These are phyloP conservation scores for Citrullus amarus DNA, from an alignment of 306 rosid species.

Conservation along the genomic window DNA sequence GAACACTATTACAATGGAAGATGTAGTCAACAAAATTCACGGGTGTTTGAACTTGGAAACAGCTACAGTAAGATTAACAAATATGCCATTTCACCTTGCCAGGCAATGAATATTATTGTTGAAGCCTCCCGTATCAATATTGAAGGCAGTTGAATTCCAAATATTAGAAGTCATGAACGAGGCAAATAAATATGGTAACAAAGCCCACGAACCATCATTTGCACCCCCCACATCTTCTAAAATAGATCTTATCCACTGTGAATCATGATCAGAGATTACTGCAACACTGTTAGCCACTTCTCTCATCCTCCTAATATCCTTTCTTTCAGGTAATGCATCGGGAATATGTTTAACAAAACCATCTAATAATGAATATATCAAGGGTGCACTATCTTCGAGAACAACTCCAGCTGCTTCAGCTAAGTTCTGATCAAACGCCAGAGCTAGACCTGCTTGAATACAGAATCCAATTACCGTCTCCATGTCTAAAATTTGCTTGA, in stretches of 20 bases:
- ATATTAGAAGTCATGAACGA: constrained; percentile 87
- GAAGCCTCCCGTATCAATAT: constrained; percentile 90
- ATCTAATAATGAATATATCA: constrained; percentile 64
- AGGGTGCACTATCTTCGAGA: constrained; percentile 81
- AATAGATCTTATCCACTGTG: constrained; percentile 84
- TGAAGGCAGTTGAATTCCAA: constrained; percentile 89
- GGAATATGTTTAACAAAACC: constrained; percentile 80
- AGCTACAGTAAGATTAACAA: background rate
- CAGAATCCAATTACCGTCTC: constrained; percentile 87
- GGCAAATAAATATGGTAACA: constrained; percentile 86
- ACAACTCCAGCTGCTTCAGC: constrained; percentile 88
- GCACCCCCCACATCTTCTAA: constrained; percentile 94
- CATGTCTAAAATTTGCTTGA: constrained; percentile 78
- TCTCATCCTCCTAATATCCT: constrained; percentile 63
- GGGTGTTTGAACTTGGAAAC: background rate
- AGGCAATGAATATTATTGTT: constrained; percentile 87
- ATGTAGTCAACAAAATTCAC: background rate
- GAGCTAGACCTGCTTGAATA: constrained; percentile 79
- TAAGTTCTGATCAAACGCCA: constrained; percentile 72
- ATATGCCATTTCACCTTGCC: constrained; percentile 57
- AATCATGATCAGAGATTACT: constrained; percentile 60
- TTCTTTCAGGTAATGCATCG: constrained; percentile 74
- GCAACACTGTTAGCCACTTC: constrained; percentile 76
- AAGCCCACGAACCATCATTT: constrained; percentile 92
- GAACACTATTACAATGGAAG: background rate